Conservation (phyloP, 2,329 filamentous ascomycete species). For the Dactylellina cionopaga region DNA sequence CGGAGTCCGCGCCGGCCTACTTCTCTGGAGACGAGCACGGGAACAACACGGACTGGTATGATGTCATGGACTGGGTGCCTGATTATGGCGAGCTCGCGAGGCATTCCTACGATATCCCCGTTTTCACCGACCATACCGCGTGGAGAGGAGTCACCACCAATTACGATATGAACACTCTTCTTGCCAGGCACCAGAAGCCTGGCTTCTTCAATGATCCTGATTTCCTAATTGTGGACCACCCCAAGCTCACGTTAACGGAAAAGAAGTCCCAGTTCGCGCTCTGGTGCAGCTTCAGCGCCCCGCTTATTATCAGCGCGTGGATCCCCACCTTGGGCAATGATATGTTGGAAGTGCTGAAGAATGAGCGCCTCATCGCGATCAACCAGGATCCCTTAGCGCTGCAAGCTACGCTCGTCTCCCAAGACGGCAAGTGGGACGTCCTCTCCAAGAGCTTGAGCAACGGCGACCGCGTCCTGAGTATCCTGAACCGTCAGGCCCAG, state of each 20-base stretch:
- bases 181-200: slow-evolving; percentile 61
- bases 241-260: slow-evolving; percentile 59
- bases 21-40: slow-evolving; percentile 58
- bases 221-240: slow-evolving; percentile 61
- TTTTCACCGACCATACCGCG: slow-evolving; percentile 61
- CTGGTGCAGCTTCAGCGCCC: slow-evolving; percentile 60
- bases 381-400: slow-evolving; percentile 63
- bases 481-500: slow-evolving; percentile 62
- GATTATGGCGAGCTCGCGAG: slow-evolving; percentile 63
- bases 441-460: slow-evolving; percentile 64
- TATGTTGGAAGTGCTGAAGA: slow-evolving; percentile 61
- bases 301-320: slow-evolving; percentile 61
- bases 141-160: slow-evolving; percentile 66
- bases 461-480: slow-evolving; percentile 64
- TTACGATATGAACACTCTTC: slow-evolving; percentile 63
- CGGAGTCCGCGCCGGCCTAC: slow-evolving; percentile 64
- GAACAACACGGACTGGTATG: slow-evolving; percentile 63
- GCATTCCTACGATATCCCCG: slow-evolving; percentile 63
- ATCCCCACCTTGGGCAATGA: slow-evolving; percentile 60
- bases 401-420: slow-evolving; percentile 65
- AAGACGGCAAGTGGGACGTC: slow-evolving; percentile 63
- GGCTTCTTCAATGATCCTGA: slow-evolving; percentile 62
- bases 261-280: slow-evolving; percentile 60
- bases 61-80: slow-evolving; percentile 63
- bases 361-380: slow-evolving; percentile 62